phyloP scores from a whole-genome alignment of 208 protist genomes.

The Tritrichomonas foetus region DNA sequence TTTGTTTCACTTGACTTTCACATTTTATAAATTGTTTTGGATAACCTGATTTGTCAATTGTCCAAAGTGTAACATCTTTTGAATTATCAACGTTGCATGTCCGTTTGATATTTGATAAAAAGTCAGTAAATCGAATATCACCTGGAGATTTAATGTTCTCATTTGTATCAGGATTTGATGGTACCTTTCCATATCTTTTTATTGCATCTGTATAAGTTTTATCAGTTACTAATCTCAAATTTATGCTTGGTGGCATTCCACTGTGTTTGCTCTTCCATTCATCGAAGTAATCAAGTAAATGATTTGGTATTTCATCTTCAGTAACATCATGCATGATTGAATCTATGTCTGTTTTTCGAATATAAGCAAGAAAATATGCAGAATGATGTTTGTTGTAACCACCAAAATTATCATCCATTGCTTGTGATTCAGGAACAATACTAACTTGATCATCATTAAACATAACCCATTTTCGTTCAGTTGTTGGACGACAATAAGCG shows the following conservation, averaged over 20 bases:
- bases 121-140: not conserved
- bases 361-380: not conserved
- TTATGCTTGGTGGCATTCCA: not conserved
- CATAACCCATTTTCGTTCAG: not conserved
- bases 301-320: not conserved
- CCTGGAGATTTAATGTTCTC: not conserved
- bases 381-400: not conserved
- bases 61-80: not conserved
- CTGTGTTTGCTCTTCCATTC: not conserved
- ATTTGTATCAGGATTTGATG: not conserved
- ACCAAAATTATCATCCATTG: not conserved
- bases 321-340: not conserved
- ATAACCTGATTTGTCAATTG: not conserved
- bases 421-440: not conserved
- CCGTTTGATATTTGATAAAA: not conserved
- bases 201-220: not conserved
- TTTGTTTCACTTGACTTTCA: not conserved
- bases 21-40: too few species aligned
- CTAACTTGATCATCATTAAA: slow-evolving; percentile 21
- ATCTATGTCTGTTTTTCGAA: not conserved
- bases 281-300: not conserved
- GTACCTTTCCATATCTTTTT: not conserved
- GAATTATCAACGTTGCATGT: not conserved
- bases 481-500: not conserved
- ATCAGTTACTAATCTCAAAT: not conserved